Evolutionary conservation across 257 asterid genomes (phyloP).

Genomic region (Lithospermum erythrorhizon): DNA sequence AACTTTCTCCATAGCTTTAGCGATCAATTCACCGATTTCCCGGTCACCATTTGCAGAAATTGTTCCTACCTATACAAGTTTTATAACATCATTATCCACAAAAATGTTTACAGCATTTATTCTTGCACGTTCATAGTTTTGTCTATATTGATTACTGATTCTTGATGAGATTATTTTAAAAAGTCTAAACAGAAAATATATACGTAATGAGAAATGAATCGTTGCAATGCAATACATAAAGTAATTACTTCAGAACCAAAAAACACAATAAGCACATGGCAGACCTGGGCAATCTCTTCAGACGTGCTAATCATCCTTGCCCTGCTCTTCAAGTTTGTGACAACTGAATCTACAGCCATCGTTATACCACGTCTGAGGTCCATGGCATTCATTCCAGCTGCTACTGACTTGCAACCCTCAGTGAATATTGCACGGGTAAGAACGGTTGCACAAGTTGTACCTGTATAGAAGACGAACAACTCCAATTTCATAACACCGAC

Average conservation of each 20-base stretch:
- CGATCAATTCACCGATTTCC: neutral
- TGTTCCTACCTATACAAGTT: neutral
- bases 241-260: no score
- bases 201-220: no score
- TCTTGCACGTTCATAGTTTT: no score
- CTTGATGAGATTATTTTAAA: no score
- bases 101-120: neutral
- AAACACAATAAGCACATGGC: neutral
- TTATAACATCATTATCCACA: neutral
- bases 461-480: neutral
- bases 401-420: slow-evolving; percentile 6
- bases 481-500: neutral
- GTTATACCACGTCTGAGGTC: slow-evolving; percentile 6
- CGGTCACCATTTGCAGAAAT: neutral
- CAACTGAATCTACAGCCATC: neutral
- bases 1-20: neutral
- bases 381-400: slow-evolving; percentile 8
- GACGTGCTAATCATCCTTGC: slow-evolving; percentile 48
- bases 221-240: no score
- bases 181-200: no score
- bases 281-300: slow-evolving; percentile 50
- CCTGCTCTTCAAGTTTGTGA: neutral
- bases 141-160: no score
- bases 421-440: slow-evolving; percentile 8
- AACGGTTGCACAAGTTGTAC: slow-evolving; percentile 9